Conservation (phyloP, 2,329 filamentous ascomycete genomes). For the Alternaria rosae region DNA sequence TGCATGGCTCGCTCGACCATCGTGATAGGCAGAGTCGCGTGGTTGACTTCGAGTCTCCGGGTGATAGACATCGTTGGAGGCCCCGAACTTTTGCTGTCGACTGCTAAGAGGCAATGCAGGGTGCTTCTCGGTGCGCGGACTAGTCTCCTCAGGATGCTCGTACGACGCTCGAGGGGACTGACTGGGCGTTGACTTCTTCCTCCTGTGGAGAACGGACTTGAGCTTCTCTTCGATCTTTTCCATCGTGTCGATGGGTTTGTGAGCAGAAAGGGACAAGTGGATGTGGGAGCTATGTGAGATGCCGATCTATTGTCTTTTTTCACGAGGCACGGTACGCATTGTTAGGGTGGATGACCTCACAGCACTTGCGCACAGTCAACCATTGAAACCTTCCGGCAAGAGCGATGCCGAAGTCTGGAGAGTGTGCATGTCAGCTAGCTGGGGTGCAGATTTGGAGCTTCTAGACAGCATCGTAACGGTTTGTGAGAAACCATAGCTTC, state of each 20-base stretch:
- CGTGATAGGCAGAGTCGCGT: conserved; percentile 19
- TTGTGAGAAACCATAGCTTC: background rate
- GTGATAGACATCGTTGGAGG: conserved; percentile 3
- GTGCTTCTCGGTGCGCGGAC: conserved; percentile 7
- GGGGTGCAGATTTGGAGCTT: background rate
- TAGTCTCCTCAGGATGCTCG: conserved; percentile 5
- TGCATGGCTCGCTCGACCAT: background rate
- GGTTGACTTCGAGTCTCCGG: conserved; percentile 18
- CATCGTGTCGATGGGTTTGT: conserved; percentile 15
- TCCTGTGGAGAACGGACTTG: conserved; percentile 24
- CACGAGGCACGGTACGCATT: conserved; percentile 2
- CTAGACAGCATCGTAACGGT: background rate
- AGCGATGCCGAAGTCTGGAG: conserved; percentile 1
- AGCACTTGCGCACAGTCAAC: conserved; percentile 1
- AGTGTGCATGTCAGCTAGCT: conserved; percentile 6
- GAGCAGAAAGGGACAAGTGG: background rate
- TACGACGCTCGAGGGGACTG: conserved; percentile 13
- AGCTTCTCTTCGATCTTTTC: conserved; percentile 27
- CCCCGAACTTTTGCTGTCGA: background rate
- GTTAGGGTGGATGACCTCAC: conserved; percentile 15
- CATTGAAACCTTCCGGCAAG: background rate
- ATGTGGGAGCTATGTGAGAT: conserved; percentile 1
- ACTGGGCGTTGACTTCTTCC: conserved; percentile 14
- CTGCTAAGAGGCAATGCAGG: conserved; percentile 1
- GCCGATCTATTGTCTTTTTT: conserved; percentile 6